Percentiles rank a stretch among this genome's conserved stretches.
phyloP scores from a whole-genome alignment of 1,139 yeast genomes.

The Kodamaea ohmeri region DNA sequence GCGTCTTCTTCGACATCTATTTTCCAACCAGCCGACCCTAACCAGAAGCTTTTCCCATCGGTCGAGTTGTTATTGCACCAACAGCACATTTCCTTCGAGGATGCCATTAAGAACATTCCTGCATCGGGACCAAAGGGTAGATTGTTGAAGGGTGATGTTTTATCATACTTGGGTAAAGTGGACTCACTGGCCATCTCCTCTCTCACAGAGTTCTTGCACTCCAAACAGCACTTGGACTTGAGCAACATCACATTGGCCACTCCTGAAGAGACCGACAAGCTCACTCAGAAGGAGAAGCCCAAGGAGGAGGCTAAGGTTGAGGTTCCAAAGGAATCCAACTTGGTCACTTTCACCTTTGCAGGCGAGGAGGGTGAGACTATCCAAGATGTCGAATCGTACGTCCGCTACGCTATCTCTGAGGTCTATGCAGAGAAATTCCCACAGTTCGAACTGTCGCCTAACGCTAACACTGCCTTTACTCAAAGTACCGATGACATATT shows the following conservation, averaged over 20 bases:
- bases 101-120: constrained; percentile 66
- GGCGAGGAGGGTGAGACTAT: constrained; percentile 8
- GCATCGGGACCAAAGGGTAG: constrained; percentile 93
- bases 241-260: constrained; percentile 60
- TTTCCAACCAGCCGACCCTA: constrained; percentile 52
- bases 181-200: constrained; percentile 49
- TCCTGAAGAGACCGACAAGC: constrained; percentile 23
- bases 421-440: constrained; percentile 46
- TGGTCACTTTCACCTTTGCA: constrained; percentile 9
- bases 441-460: constrained; percentile 46
- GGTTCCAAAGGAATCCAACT: constrained; percentile 17
- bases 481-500: constrained; percentile 52
- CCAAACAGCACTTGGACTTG: constrained; percentile 69
- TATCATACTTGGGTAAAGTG: constrained; percentile 77
- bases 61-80: constrained; percentile 65
- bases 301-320: constrained; percentile 17
- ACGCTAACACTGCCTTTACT: constrained; percentile 19
- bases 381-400: constrained; percentile 23
- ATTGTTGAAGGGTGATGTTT: constrained; percentile 83
- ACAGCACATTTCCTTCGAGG: constrained; percentile 61
- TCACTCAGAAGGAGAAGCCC: constrained; percentile 18
- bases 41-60: constrained; percentile 74
- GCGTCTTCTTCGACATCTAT: constrained; percentile 16
- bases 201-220: constrained; percentile 56
- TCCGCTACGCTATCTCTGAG: constrained; percentile 32